phyloP scores from a whole-genome alignment of 208 protist species.

The Wallacemonas sp. region DNA sequence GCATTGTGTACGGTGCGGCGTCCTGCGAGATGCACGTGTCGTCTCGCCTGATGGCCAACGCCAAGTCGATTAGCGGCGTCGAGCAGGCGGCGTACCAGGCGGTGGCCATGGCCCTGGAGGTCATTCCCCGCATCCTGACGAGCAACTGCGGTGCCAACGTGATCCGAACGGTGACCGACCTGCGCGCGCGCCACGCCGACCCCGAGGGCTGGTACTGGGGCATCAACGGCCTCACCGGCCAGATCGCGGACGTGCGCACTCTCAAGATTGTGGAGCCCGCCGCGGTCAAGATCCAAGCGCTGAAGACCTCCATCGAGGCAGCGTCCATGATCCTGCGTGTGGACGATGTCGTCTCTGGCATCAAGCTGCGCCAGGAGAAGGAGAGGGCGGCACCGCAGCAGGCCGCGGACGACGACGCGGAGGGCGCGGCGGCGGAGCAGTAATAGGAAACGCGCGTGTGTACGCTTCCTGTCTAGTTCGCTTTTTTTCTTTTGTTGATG shows the following conservation, averaged over 20 bases:
- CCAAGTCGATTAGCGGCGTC: conserved; percentile 95
- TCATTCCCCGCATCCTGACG: conserved; percentile 97
- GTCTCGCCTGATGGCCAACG: conserved; percentile 90
- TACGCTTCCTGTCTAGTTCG: neutral
- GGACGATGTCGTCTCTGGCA: conserved; percentile 99
- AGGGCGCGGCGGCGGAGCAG: conserved; percentile 45
- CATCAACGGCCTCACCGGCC: conserved; percentile 97
- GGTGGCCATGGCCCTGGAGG: conserved; percentile 95
- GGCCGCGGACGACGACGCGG: conserved; percentile 55
- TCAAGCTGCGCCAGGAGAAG: conserved; percentile 81
- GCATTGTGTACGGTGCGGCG: conserved; percentile 98
- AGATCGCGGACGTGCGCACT: conserved; percentile 95
- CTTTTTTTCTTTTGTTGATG: conserved; percentile 22
- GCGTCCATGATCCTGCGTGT: conserved; percentile 98
- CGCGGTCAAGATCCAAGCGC: conserved; percentile 97
- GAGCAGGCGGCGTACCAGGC: conserved; percentile 98
- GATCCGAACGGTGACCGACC: conserved; percentile 98
- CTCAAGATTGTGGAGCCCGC: conserved; percentile 98
- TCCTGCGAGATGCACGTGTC: conserved; percentile 98
- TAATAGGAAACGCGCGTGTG: no score
- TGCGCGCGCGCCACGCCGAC: conserved; percentile 94
- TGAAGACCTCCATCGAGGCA: conserved; percentile 99
- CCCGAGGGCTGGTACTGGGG: conserved; percentile 94
- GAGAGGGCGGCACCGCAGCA: conserved; percentile 49
- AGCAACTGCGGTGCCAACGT: conserved; percentile 99